Evolutionary conservation across 805 yeast genomes (phyloP).

Genomic region (Wickerhamomyces hampshirensis): DNA sequence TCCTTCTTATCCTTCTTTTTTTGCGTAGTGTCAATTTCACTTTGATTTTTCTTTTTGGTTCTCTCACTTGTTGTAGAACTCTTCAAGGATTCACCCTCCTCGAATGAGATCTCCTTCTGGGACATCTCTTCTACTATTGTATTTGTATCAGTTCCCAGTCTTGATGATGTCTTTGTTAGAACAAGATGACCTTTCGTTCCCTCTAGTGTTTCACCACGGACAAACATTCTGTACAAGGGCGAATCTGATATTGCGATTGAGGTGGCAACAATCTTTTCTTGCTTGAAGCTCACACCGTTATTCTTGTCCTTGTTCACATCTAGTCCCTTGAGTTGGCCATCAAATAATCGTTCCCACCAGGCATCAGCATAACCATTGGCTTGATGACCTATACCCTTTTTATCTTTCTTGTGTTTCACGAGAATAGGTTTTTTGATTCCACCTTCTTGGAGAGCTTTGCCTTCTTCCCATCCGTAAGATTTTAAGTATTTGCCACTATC

Average conservation of each 20-base stretch:
- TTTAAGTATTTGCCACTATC: slow-evolving; percentile 68
- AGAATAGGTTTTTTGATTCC: slow-evolving; percentile 81
- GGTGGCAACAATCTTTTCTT: slow-evolving; percentile 43
- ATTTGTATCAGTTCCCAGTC: neutral
- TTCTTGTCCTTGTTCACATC: slow-evolving; percentile 42
- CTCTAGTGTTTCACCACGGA: slow-evolving; percentile 75
- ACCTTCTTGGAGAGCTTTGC: slow-evolving; percentile 76
- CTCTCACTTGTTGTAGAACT: neutral
- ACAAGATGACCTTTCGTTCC: slow-evolving; percentile 59
- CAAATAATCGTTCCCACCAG: slow-evolving; percentile 97
- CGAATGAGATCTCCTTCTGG: slow-evolving; percentile 5
- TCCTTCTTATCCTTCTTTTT: slow-evolving; percentile 11
- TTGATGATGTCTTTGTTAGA: slow-evolving; percentile 7
- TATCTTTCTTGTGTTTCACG: slow-evolving; percentile 86
- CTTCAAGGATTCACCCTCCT: neutral
- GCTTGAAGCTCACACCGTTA: slow-evolving; percentile 44
- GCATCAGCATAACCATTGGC: slow-evolving; percentile 61
- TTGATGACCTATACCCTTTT: slow-evolving; percentile 80
- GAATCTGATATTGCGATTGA: slow-evolving; percentile 50
- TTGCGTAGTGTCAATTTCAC: slow-evolving; percentile 13
- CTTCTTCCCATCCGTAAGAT: slow-evolving; percentile 89
- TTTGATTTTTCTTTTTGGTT: neutral
- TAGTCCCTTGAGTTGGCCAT: slow-evolving; percentile 80
- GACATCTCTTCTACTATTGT: slow-evolving; percentile 12
- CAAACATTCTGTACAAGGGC: slow-evolving; percentile 82